Conservation (phyloP, 805 yeast species). For the Hanseniaspora lindneri region DNA sequence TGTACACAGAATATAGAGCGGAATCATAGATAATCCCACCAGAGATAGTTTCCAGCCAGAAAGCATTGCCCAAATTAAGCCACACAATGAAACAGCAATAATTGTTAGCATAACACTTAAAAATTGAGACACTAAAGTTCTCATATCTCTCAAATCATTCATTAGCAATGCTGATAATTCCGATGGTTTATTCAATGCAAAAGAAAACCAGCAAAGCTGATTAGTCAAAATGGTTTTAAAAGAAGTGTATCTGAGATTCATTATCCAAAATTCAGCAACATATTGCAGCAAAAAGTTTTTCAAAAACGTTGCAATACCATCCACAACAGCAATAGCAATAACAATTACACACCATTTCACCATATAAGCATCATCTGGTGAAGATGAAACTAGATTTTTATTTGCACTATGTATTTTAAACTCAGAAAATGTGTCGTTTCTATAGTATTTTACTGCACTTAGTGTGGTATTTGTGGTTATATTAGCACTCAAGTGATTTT, state of each 20-base stretch:
- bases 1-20: constrained; percentile 45
- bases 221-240: constrained; percentile 42
- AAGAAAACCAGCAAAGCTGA: constrained; percentile 42
- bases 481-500: background rate
- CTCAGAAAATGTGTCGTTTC: too few relatives aligned
- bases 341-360: constrained; percentile 60
- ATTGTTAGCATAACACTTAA: constrained; percentile 45
- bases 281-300: constrained; percentile 41
- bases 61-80: constrained; percentile 65
- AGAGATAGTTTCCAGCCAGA: constrained; percentile 80
- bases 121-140: constrained; percentile 53
- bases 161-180: constrained; percentile 55
- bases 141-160: constrained; percentile 71
- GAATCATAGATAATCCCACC: constrained; percentile 68
- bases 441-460: too few relatives aligned
- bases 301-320: constrained; percentile 46
- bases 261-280: constrained; percentile 60
- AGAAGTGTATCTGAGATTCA: constrained; percentile 37
- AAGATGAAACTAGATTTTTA: too few relatives aligned
- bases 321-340: constrained; percentile 47
- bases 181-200: constrained; percentile 33
- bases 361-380: constrained; percentile 26
- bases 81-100: constrained; percentile 42
- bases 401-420: too few relatives aligned
- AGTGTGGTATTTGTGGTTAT: too few relatives aligned